phyloP scores from a whole-genome alignment of 352 stramenopile genomes.

The Globisporangium paroecandrum region DNA sequence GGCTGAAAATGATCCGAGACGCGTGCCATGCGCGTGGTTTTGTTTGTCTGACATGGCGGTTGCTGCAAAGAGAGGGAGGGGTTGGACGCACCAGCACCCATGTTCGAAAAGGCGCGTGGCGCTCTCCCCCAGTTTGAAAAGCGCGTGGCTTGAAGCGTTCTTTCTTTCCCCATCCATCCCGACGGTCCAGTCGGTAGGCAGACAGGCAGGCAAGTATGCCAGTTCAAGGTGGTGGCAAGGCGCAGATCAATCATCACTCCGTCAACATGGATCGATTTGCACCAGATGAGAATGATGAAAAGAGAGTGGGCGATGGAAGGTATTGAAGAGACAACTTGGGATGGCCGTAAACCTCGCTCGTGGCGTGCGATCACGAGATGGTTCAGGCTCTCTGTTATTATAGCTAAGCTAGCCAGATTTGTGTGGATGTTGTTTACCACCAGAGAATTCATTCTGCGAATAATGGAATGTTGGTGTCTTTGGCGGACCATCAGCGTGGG shows the following conservation, averaged over 20 bases:
- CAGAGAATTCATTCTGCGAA: background rate
- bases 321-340: background rate
- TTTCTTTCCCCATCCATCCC: background rate
- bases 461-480: background rate
- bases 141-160: conserved; percentile 1
- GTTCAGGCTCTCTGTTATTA: background rate
- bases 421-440: background rate
- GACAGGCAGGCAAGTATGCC: background rate
- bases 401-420: background rate
- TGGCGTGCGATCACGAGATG: background rate
- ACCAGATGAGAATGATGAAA: background rate
- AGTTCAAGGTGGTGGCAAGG: background rate
- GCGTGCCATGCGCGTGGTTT: conserved; percentile 2
- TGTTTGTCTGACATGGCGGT: background rate
- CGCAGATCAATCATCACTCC: background rate
- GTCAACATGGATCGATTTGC: background rate
- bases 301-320: background rate
- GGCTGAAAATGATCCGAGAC: background rate
- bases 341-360: background rate
- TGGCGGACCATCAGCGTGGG: background rate
- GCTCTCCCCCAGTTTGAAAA: background rate
- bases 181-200: background rate
- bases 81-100: background rate
- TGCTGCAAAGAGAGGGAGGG: background rate
- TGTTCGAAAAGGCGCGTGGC: conserved; percentile 4